These are phyloP conservation scores for Emergomyces orientalis DNA, from an alignment of 2,329 filamentous ascomycete genomes.

Conservation along the genomic window DNA sequence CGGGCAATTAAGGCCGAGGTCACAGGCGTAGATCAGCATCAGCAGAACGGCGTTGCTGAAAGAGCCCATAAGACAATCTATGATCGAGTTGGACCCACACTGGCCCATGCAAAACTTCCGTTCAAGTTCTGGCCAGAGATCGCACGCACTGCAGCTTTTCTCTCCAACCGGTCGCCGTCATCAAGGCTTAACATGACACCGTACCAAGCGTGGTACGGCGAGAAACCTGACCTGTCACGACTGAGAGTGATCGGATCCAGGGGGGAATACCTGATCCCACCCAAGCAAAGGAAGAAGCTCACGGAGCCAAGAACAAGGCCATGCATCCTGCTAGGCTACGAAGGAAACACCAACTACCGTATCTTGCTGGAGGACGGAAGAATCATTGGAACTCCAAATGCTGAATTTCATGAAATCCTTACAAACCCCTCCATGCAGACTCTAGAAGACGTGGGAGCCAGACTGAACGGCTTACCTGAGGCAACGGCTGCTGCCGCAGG, in stretches of 20 bases:
- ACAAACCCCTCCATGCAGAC: neutral
- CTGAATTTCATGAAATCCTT: neutral
- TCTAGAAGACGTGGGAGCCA: no score
- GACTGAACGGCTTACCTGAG: no score
- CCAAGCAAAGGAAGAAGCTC: neutral
- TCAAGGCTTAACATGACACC: neutral
- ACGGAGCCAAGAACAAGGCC: neutral
- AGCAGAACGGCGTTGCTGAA: neutral
- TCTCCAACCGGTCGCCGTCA: neutral
- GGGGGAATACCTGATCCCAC: neutral
- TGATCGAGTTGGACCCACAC: neutral
- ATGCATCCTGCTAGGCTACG: neutral
- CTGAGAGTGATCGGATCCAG: neutral
- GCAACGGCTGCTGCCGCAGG: no score
- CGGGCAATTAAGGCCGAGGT: neutral
- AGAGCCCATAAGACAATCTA: neutral
- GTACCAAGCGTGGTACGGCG: neutral
- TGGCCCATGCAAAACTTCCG: neutral
- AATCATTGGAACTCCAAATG: neutral
- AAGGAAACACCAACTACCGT: neutral
- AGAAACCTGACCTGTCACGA: neutral
- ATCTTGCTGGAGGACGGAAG: neutral
- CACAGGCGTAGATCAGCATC: neutral
- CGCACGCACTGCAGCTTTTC: neutral
- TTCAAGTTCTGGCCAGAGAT: neutral